Percentiles rank a stretch among this genome's conserved stretches.
phyloP scores from a whole-genome alignment of 1,284 basidiomycete species.

The Pseudomicrostroma phylloplanum region DNA sequence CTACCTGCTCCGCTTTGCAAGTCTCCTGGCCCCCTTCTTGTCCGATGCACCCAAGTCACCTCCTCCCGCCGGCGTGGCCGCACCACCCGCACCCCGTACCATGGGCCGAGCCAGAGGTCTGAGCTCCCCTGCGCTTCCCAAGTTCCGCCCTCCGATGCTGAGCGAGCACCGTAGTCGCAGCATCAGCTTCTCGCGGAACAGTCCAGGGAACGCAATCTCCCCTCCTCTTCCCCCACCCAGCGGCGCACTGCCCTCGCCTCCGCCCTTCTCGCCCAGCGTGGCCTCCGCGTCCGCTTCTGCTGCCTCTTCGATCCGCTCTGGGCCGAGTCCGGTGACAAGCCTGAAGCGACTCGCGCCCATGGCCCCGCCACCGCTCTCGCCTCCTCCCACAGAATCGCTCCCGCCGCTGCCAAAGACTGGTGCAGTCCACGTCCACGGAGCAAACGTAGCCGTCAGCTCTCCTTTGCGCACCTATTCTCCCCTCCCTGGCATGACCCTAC shows the following conservation, averaged over 20 bases:
- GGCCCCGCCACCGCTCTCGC: not conserved
- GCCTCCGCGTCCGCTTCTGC: not conserved
- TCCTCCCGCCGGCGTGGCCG: not conserved
- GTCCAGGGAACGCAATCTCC: too few relatives aligned
- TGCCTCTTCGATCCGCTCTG: not conserved
- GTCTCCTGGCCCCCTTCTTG: slow-evolving; percentile 6
- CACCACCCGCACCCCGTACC: not conserved
- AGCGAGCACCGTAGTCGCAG: not conserved
- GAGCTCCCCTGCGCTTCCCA: too few relatives aligned
- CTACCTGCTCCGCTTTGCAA: slow-evolving; percentile 12
- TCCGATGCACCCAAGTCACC: slow-evolving; percentile 7
- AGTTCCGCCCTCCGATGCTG: too few relatives aligned
- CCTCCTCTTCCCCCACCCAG: too few relatives aligned
- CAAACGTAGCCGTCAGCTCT: too few relatives aligned
- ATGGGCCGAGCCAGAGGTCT: not conserved
- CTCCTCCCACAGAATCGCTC: slow-evolving; percentile 1
- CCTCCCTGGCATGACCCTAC: too few relatives aligned
- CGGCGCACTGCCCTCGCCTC: too few relatives aligned
- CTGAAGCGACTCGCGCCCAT: not conserved
- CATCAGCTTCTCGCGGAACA: not conserved
- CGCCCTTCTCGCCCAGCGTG: too few relatives aligned
- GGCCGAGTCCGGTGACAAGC: not conserved
- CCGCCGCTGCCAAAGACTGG: not conserved
- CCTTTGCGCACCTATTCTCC: too few relatives aligned
- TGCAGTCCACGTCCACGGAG: too few relatives aligned